phyloP scores from a whole-genome alignment of 352 stramenopile genomes.

The Globisporangium spinosum region DNA sequence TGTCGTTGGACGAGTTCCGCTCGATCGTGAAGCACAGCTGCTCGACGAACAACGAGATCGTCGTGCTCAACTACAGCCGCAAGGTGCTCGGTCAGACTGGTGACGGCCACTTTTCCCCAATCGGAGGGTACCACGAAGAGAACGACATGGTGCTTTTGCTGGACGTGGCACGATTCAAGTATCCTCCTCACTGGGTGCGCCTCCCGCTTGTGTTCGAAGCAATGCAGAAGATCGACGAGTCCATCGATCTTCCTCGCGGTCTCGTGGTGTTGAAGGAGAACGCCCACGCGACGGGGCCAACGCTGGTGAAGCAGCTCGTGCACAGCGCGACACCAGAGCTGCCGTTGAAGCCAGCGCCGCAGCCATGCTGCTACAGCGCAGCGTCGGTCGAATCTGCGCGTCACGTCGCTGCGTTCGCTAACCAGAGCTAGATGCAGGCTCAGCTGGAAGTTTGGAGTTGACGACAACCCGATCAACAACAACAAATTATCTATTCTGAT shows the following conservation, averaged over 20 bases:
- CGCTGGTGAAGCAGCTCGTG: slow-evolving; percentile 44
- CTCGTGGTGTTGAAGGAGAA: slow-evolving; percentile 44
- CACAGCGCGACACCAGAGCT: slow-evolving; percentile 32
- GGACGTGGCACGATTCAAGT: slow-evolving; percentile 95
- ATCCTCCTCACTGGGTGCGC: slow-evolving; percentile 86
- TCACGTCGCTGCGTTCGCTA: slow-evolving; percentile 20
- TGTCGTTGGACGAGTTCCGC: slow-evolving; percentile 54
- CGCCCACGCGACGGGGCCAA: slow-evolving; percentile 34
- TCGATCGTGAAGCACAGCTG: slow-evolving; percentile 74
- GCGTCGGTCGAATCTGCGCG: slow-evolving; percentile 28
- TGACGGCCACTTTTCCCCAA: slow-evolving; percentile 94
- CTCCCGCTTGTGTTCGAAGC: slow-evolving; percentile 45
- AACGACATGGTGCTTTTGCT: slow-evolving; percentile 93
- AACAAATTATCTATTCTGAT: slow-evolving; percentile 14
- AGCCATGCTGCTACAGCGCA: slow-evolving; percentile 28
- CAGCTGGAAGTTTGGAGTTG: not conserved
- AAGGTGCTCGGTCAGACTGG: slow-evolving; percentile 92
- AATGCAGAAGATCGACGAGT: slow-evolving; percentile 47
- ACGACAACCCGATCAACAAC: not conserved
- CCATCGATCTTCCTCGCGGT: slow-evolving; percentile 37
- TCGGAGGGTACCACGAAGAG: slow-evolving; percentile 92
- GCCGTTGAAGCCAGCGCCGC: slow-evolving; percentile 28
- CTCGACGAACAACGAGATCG: slow-evolving; percentile 67
- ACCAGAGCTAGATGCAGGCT: slow-evolving; percentile 4
- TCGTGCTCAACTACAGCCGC: slow-evolving; percentile 93